Evolutionary conservation across 345 rosid species (phyloP), one percentile per base, ranked within the genome.

Genomic region (Populus ilicifolia): DNA sequence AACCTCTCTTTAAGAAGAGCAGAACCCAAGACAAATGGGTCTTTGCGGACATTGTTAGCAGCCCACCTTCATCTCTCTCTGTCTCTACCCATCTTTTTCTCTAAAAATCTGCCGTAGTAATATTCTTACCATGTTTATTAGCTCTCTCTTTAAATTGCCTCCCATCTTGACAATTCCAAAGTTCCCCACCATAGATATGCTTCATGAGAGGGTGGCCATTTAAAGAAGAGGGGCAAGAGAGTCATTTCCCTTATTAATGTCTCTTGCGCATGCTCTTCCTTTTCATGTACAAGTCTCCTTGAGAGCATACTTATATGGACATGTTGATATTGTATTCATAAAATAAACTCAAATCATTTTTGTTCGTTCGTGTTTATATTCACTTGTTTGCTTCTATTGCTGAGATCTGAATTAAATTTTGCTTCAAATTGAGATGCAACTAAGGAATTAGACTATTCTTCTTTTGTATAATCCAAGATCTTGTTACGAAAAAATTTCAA

Each of bases 1-100:
- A 85, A 80, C 85, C 83, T 71, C 75, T 81, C 23, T 72, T 83
- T 65, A 93, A 88, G 91, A 90, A 87, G 89, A 83, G 82, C 83
- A 88, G 90, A 85, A 83, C 80, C 75, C 82, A 25, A 71, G 79
- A 86, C 62, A 75, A 79, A 64, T 83, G 85, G 83, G 82, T 88
- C 67, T 83, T 77, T 33, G 84, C 83, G 59, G 86, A 79, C 77
- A 67, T 80, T 16, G 79, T 84, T 78, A 87, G 85, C 33, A 84
- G 85, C 75, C 89, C 85, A 5, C 76, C 30, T 72, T 81, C 76
- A 78, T 73, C 29, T 52, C 36, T 52, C 39, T 70, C 36, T 48
- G 54, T 67, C 67, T 48, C 54, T 8, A 63, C 67, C 27, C 38
- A 10, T 56, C 35, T 70, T 35, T 70, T 77, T 76, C 72, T 54